A percentile compares a stretch with the other conserved stretches of the same genome.
Evolutionary conservation across 1,139 yeast genomes (phyloP).

Genomic region (Geotrichum carabidarum): DNA sequence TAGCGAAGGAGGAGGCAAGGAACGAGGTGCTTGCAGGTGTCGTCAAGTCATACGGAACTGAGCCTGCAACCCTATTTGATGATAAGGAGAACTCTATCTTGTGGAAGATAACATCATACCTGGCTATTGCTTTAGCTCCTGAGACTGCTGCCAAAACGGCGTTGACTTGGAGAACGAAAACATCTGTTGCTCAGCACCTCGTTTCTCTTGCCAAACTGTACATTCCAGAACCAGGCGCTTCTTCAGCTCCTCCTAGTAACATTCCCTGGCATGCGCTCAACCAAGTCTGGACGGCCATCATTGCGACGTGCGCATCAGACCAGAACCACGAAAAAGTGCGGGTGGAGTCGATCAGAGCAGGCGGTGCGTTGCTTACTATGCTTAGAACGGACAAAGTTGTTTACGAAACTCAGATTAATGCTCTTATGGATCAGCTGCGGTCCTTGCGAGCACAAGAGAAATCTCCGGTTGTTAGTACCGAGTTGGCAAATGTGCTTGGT

Average conservation of each 20-base stretch:
- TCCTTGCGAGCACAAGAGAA: conserved; percentile 1
- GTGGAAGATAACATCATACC: conserved; percentile 6
- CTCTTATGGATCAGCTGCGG: conserved; percentile 9
- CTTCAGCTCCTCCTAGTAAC: conserved; percentile 30
- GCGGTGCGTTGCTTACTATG: conserved; percentile 29
- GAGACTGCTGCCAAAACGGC: conserved; percentile 8
- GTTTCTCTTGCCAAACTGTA: conserved; percentile 5
- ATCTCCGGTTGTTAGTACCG: conserved; percentile 12
- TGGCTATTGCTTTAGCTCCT: conserved; percentile 5
- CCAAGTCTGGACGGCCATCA: conserved; percentile 34
- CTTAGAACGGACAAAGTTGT: conserved; percentile 24
- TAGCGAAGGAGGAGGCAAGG: conserved; percentile 40
- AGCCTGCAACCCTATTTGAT: background rate
- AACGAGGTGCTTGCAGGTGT: conserved; percentile 34
- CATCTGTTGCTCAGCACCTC: conserved; percentile 3
- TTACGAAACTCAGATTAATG: conserved; percentile 10
- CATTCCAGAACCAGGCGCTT: conserved; percentile 17
- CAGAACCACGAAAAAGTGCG: conserved; percentile 61
- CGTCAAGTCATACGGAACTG: conserved; percentile 24
- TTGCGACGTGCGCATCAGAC: conserved; percentile 39
- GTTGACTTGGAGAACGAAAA: background rate
- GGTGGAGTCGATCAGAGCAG: conserved; percentile 46
- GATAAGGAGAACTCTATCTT: conserved; percentile 1
- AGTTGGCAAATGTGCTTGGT: conserved; percentile 9
- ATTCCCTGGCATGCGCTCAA: conserved; percentile 26